Conservation (phyloP, 192 early-diverging fungal genomes). For the Umbelopsis vinacea region DNA sequence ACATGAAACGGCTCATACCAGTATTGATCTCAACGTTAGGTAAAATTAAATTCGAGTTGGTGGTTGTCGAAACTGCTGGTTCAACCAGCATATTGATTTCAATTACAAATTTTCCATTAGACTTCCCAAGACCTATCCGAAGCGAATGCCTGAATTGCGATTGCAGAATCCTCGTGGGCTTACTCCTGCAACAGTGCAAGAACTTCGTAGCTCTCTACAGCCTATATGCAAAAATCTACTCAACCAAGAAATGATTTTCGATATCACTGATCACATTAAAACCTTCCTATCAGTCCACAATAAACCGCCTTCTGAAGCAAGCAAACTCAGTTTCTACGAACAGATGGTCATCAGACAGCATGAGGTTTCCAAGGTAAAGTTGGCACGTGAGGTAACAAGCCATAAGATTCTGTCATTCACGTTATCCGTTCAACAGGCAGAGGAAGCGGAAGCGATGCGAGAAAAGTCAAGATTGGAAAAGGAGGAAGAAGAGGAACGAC, state of each 20-base stretch:
- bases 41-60: slow-evolving; percentile 36
- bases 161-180: slow-evolving; percentile 59
- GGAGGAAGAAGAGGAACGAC: slow-evolving; percentile 43
- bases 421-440: slow-evolving; percentile 28
- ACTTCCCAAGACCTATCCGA: slow-evolving; percentile 73
- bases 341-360: slow-evolving; percentile 58
- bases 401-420: neutral
- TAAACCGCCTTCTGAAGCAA: slow-evolving; percentile 47
- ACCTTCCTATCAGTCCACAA: slow-evolving; percentile 66
- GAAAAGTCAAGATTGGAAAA: slow-evolving; percentile 40
- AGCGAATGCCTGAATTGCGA: slow-evolving; percentile 59
- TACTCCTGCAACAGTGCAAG: slow-evolving; percentile 49
- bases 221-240: slow-evolving; percentile 43
- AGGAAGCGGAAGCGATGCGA: slow-evolving; percentile 47
- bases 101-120: slow-evolving; percentile 30
- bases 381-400: neutral
- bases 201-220: slow-evolving; percentile 44
- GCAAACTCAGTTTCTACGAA: slow-evolving; percentile 60
- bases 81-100: slow-evolving; percentile 37
- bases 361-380: slow-evolving; percentile 45
- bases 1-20: slow-evolving; percentile 47
- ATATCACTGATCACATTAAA: slow-evolving; percentile 58
- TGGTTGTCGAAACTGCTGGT: neutral
- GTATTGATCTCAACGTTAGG: slow-evolving; percentile 58
- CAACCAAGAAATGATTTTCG: slow-evolving; percentile 73